A percentile compares a stretch with the other conserved stretches of the same genome.
Conservation (phyloP, 768 basidiomycete species). For the Amanita polypyramis region DNA sequence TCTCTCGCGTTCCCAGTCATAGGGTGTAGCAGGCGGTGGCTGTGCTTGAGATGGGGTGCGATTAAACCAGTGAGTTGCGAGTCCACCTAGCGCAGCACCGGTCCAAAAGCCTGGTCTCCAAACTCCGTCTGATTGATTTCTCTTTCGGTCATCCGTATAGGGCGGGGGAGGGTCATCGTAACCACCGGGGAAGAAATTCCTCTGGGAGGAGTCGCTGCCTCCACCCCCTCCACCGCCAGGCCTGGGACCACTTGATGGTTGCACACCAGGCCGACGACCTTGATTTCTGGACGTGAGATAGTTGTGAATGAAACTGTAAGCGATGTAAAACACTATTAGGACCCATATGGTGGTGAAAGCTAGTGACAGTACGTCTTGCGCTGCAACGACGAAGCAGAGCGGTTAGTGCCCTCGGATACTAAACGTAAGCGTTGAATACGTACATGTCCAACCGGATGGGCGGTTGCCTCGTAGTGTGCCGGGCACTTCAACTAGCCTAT, state of each 20-base stretch:
- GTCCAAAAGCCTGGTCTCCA: slow-evolving; percentile 82
- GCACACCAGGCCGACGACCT: slow-evolving; percentile 13
- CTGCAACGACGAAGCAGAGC: slow-evolving; percentile 19
- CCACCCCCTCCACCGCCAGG: slow-evolving; percentile 34
- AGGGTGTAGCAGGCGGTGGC: slow-evolving; percentile 22
- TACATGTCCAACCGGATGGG: slow-evolving; percentile 20
- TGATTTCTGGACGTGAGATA: slow-evolving; percentile 29
- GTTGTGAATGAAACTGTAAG: slow-evolving; percentile 49
- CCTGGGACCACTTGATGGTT: slow-evolving; percentile 21
- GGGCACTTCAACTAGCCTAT: slow-evolving; percentile 67
- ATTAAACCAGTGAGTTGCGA: slow-evolving; percentile 46
- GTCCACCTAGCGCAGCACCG: slow-evolving; percentile 64
- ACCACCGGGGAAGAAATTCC: slow-evolving; percentile 13
- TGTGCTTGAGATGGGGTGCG: slow-evolving; percentile 12
- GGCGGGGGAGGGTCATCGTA: slow-evolving; percentile 40
- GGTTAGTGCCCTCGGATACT: background rate
- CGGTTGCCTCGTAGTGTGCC: slow-evolving; percentile 26
- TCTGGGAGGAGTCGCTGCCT: slow-evolving; percentile 13
- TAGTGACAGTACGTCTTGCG: slow-evolving; percentile 33
- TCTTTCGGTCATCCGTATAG: slow-evolving; percentile 34
- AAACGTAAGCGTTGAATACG: slow-evolving; percentile 8
- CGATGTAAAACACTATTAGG: slow-evolving; percentile 36
- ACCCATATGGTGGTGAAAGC: slow-evolving; percentile 52
- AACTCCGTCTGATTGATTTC: slow-evolving; percentile 15
- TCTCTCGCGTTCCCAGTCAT: slow-evolving; percentile 48